Evolutionary conservation across 305 asterid species (phyloP), one percentile per base, ranked within the genome.

Genomic region (Vinca major): DNA sequence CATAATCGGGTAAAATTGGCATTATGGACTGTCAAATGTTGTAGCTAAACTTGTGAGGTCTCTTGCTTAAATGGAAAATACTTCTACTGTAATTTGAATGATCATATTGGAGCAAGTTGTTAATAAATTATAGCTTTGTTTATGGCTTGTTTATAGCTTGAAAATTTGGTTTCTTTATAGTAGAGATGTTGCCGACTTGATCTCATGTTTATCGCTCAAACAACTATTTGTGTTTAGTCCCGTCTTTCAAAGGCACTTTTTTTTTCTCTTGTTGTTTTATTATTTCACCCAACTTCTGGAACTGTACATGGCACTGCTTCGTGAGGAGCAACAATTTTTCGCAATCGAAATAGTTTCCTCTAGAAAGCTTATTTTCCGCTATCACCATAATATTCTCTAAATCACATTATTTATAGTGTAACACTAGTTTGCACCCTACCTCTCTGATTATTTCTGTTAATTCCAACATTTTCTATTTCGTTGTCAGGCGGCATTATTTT

Each of bases 401-500:
- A n/a, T 7, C 19, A 12, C 12, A 43, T 70, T 14, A 60, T 39
- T 49, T 40, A 44, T 12, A 3, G 16, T 14, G 37, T 6, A 19
- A 19, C 37, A 52, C 5, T 17, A 17, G 2, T 52, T 9, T 17
- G 37, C 20, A 21, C 19, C 13, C 37, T 53, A 20, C 60, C 60
- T 53, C 13, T 17, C 60, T 53, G 62, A 45, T 39, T 57, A n/a
- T 49, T 47, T 37, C 33, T 51, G 20, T 33, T 66, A 53, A 70
- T 8, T 71, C 61, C 66, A 76, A 55, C 61, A 76, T 50, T 40
- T 78, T 63, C 66, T 71, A 62, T 74, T 45, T 17, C 44, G 68
- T 69, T 71, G 47, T 74, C 88, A 89, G 98, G 90, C 93, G 62
- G 89, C 93, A 67, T 81, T 90, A 62, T 90, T 85, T 84, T 92